Conservation (phyloP, 1,284 basidiomycete genomes). For the Caloboletus inedulis region DNA sequence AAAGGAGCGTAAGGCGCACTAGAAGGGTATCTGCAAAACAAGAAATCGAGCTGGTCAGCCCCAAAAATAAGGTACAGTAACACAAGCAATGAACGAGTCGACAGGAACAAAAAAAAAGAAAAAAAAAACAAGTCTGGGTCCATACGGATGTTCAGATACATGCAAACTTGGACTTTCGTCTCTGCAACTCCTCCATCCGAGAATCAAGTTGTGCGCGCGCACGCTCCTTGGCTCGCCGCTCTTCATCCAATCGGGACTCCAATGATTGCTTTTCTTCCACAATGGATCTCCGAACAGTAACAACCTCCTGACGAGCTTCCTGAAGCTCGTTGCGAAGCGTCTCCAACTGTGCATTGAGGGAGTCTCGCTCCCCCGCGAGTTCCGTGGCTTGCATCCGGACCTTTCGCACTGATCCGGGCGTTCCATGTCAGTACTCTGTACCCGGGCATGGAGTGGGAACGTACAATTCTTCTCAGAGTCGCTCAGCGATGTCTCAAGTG, state of each 20-base stretch:
- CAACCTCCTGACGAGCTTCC: slow-evolving; percentile 75
- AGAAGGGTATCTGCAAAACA: slow-evolving; percentile 34
- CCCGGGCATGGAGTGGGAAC: slow-evolving; percentile 33
- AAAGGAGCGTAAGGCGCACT: slow-evolving; percentile 18
- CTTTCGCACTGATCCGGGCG: slow-evolving; percentile 65
- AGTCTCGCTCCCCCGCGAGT: slow-evolving; percentile 79
- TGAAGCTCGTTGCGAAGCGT: slow-evolving; percentile 65
- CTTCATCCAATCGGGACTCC: slow-evolving; percentile 76
- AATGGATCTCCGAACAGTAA: slow-evolving; percentile 71
- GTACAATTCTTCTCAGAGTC: slow-evolving; percentile 88
- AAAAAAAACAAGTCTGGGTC: background rate
- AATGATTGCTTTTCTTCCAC: slow-evolving; percentile 83
- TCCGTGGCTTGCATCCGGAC: slow-evolving; percentile 88
- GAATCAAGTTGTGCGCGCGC: slow-evolving; percentile 79
- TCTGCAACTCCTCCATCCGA: slow-evolving; percentile 78
- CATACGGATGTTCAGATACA: slow-evolving; percentile 49
- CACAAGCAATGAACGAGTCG: slow-evolving; percentile 25
- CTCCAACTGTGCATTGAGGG: slow-evolving; percentile 61
- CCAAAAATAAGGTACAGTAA: slow-evolving; percentile 26
- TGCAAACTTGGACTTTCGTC: slow-evolving; percentile 82
- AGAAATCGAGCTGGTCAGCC: slow-evolving; percentile 25
- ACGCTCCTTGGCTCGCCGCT: slow-evolving; percentile 78
- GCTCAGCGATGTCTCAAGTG: slow-evolving; percentile 78
- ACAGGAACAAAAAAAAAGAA: slow-evolving; percentile 5
- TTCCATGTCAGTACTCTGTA: slow-evolving; percentile 21